Percentiles rank a stretch among this genome's conserved stretches.
These are phyloP conservation scores for Linnemannia hyalina DNA, from an alignment of 192 early-diverging fungal genomes.

Conservation along the genomic window DNA sequence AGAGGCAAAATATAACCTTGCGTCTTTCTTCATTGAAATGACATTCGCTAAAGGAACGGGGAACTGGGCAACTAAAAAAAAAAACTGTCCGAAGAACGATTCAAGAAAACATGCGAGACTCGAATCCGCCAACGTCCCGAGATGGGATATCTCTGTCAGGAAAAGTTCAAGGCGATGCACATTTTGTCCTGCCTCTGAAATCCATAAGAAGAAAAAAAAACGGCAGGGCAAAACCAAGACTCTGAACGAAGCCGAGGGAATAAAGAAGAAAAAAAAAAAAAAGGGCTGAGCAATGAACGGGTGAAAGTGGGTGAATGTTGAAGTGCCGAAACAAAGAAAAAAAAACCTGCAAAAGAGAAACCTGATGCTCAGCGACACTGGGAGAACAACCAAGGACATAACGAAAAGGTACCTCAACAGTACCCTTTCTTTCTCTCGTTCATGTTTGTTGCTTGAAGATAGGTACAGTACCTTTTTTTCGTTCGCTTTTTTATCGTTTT, in stretches of 20 bases:
- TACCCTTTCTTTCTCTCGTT: neutral
- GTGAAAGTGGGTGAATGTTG: neutral
- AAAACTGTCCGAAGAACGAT: too few species aligned
- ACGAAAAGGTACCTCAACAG: neutral
- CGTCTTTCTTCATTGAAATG: too few species aligned
- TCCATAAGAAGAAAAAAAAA: neutral
- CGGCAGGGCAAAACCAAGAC: neutral
- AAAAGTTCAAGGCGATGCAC: too few species aligned
- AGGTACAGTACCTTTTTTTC: too few species aligned
- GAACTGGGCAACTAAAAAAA: too few species aligned
- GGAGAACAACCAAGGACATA: neutral
- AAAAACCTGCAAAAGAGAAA: neutral
- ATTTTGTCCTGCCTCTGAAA: too few species aligned
- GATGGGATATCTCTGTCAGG: too few species aligned
- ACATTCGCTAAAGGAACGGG: too few species aligned
- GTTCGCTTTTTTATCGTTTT: neutral
- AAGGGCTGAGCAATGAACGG: neutral
- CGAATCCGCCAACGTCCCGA: too few species aligned
- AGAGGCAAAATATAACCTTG: too few species aligned
- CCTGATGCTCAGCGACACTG: neutral
- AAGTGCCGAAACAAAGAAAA: neutral
- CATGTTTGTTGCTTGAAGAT: too few species aligned
- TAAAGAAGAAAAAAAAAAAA: neutral
- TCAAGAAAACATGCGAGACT: too few species aligned
- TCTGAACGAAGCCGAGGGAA: neutral